A percentile compares a stretch with the other conserved stretches of the same genome.
Evolutionary conservation across 352 stramenopile genomes (phyloP).

Genomic region (Pythium inflatum): DNA sequence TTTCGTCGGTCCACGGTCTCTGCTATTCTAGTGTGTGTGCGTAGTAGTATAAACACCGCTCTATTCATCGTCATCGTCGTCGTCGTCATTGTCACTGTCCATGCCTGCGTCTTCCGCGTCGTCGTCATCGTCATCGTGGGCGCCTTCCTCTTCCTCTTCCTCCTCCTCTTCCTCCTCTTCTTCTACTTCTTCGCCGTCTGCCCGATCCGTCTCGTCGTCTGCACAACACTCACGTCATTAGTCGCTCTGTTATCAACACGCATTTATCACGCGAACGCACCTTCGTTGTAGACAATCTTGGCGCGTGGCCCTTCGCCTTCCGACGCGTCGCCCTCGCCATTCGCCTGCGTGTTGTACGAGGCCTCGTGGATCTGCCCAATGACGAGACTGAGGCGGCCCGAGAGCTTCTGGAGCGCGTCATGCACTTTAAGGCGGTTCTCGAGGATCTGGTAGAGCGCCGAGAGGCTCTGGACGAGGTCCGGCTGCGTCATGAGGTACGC

Average conservation of each 20-base stretch:
- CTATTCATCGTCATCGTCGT: constrained; percentile 49
- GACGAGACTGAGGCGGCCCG: constrained; percentile 77
- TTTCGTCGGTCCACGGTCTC: no score
- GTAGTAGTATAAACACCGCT: no score
- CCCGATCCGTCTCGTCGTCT: constrained; percentile 32
- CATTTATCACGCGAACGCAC: constrained; percentile 20
- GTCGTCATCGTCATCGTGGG: constrained; percentile 44
- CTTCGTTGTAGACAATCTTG: constrained; percentile 73
- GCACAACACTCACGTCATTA: constrained; percentile 4
- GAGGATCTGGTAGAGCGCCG: constrained; percentile 82
- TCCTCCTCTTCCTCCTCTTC: constrained; percentile 30
- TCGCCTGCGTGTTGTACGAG: constrained; percentile 23
- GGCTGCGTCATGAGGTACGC: constrained; percentile 85
- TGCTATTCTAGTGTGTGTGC: no score
- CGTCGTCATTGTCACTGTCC: constrained; percentile 20
- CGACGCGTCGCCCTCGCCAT: constrained; percentile 27
- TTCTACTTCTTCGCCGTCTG: constrained; percentile 38
- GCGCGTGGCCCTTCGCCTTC: constrained; percentile 55
- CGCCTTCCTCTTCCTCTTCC: constrained; percentile 43
- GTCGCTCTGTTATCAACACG: not conserved
- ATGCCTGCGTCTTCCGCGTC: constrained; percentile 53
- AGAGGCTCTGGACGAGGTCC: constrained; percentile 81
- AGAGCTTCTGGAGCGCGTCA: constrained; percentile 82
- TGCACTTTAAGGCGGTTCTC: constrained; percentile 84
- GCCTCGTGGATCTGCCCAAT: constrained; percentile 83